Conservation (phyloP, 768 basidiomycete species). For the Fistulinella prunicolor region DNA sequence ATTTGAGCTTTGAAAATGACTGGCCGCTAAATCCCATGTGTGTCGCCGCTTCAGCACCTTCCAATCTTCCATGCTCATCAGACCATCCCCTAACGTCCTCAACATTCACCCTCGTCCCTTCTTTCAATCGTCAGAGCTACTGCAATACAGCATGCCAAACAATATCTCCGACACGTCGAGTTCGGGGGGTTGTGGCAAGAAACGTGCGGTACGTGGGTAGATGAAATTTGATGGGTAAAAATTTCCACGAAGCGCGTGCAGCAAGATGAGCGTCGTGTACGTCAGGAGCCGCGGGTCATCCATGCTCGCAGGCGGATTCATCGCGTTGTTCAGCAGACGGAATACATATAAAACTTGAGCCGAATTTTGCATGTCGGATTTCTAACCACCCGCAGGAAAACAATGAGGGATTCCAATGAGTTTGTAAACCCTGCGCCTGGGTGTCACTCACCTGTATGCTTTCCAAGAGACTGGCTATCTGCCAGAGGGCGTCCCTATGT, state of each 20-base stretch:
- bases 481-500: constrained; percentile 53
- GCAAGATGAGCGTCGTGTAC: constrained; percentile 75
- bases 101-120: constrained; percentile 90
- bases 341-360: constrained; percentile 72
- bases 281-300: constrained; percentile 67
- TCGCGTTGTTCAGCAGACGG: constrained; percentile 29
- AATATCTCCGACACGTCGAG: constrained; percentile 82
- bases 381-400: constrained; percentile 34
- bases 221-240: constrained; percentile 88
- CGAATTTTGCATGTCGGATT: constrained; percentile 73
- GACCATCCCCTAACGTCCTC: constrained; percentile 76
- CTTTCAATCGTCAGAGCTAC: constrained; percentile 74
- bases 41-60: constrained; percentile 72
- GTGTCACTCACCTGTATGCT: constrained; percentile 54
- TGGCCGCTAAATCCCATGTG: constrained; percentile 86
- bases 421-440: neutral
- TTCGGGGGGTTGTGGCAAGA: constrained; percentile 84
- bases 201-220: constrained; percentile 82
- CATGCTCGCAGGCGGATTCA: constrained; percentile 35
- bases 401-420: neutral
- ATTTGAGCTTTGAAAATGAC: constrained; percentile 68
- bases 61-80: constrained; percentile 78
- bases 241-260: constrained; percentile 76
- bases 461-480: constrained; percentile 60
- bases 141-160: constrained; percentile 83